phyloP scores from a whole-genome alignment of 2,329 filamentous ascomycete genomes.

The Anisogramma anomala region DNA sequence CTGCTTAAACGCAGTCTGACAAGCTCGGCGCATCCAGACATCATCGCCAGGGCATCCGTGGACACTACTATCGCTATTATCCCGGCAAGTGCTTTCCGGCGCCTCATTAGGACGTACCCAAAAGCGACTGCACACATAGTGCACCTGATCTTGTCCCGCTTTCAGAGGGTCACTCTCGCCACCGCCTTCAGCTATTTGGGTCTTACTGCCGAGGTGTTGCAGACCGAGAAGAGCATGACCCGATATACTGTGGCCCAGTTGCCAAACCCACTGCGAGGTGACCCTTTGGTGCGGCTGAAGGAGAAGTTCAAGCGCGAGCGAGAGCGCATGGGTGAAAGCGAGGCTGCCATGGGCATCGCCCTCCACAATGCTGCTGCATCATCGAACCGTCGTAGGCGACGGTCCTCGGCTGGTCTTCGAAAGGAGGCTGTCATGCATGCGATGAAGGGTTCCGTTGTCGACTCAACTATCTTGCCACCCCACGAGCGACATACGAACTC shows the following conservation, averaged over 20 bases:
- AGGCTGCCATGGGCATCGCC: conserved; percentile 84
- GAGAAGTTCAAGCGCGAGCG: conserved; percentile 83
- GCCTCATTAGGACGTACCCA: conserved; percentile 85
- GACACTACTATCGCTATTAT: conserved; percentile 99
- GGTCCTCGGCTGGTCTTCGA: conserved; percentile 59
- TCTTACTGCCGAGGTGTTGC: conserved; percentile 78
- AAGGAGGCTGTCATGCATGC: conserved; percentile 71
- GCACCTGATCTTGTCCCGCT: conserved; percentile 87
- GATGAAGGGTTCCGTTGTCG: conserved; percentile 37
- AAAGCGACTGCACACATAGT: conserved; percentile 96
- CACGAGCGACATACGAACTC: conserved; percentile 31
- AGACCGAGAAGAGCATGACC: conserved; percentile 88
- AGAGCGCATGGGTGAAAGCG: conserved; percentile 69
- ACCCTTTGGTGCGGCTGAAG: conserved; percentile 72
- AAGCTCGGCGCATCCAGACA: conserved; percentile 86
- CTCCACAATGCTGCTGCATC: conserved; percentile 68
- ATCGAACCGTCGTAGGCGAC: conserved; percentile 47
- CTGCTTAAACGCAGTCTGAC: conserved; percentile 36
- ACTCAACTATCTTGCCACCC: conserved; percentile 28
- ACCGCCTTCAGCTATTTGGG: conserved; percentile 94
- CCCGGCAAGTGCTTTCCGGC: conserved; percentile 86
- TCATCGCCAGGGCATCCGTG: conserved; percentile 88
- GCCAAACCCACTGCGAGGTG: conserved; percentile 78
- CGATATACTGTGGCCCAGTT: conserved; percentile 85
- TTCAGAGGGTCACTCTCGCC: conserved; percentile 87